Conservation (phyloP, 1,139 yeast genomes). For the Scheffersomyces titani region DNA sequence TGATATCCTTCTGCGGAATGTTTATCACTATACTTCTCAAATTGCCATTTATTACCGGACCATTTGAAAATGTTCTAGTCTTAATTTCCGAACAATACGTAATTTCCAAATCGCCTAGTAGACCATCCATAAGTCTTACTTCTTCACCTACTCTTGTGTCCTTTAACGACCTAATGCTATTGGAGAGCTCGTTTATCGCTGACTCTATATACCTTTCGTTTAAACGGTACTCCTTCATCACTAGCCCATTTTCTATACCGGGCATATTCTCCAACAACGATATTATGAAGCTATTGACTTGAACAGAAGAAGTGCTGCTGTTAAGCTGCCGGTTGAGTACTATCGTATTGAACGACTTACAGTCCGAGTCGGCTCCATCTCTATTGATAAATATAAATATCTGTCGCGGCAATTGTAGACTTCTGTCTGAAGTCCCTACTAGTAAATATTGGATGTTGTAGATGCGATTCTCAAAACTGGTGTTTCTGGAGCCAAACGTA, state of each 20-base stretch:
- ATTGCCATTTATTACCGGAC: slow-evolving; percentile 12
- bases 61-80: background rate
- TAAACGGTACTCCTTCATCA: slow-evolving; percentile 11
- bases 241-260: slow-evolving; percentile 8
- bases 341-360: slow-evolving; percentile 6
- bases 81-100: slow-evolving; percentile 5
- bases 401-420: slow-evolving; percentile 11
- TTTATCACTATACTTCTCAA: slow-evolving; percentile 24
- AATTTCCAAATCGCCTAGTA: slow-evolving; percentile 13
- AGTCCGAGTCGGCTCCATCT: background rate
- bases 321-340: slow-evolving; percentile 7
- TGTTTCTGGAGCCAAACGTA: slow-evolving; percentile 1
- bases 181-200: slow-evolving; percentile 10
- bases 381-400: slow-evolving; percentile 11
- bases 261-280: slow-evolving; percentile 11
- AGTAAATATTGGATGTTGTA: background rate
- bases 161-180: slow-evolving; percentile 1
- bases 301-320: slow-evolving; percentile 3
- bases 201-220: slow-evolving; percentile 7
- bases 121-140: slow-evolving; percentile 5
- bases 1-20: slow-evolving; percentile 24
- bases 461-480: background rate
- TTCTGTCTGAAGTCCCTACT: background rate
- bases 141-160: slow-evolving; percentile 3
- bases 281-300: slow-evolving; percentile 6